Percentiles rank a stretch among this genome's conserved stretches.
Evolutionary conservation across 1,284 basidiomycete genomes (phyloP).

Genomic region (Trichosporon sp.): DNA sequence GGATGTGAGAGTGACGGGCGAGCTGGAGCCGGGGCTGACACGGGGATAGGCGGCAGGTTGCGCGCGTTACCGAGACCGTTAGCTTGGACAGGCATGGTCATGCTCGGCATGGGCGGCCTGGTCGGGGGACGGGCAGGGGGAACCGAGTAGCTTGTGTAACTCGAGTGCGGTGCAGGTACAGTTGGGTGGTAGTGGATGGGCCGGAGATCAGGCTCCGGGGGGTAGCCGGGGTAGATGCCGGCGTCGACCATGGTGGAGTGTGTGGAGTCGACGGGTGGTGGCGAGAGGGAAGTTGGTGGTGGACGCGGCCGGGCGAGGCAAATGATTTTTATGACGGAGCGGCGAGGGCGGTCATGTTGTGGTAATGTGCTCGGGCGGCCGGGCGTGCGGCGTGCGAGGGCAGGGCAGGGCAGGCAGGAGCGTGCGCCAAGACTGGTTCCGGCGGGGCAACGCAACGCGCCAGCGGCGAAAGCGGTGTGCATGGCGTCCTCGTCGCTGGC

Average conservation of each 20-base stretch:
- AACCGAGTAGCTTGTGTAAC: not conserved
- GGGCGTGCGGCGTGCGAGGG: too few species aligned
- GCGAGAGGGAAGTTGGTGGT: not conserved
- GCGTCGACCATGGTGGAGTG: not conserved
- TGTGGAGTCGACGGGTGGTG: not conserved
- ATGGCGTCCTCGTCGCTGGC: not conserved
- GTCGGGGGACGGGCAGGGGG: not conserved
- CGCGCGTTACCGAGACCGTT: not conserved
- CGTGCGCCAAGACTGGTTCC: not conserved
- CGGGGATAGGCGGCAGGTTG: not conserved
- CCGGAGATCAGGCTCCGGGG: not conserved
- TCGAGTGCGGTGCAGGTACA: not conserved
- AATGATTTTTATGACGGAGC: not conserved
- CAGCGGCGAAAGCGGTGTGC: not conserved
- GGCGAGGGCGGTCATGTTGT: not conserved
- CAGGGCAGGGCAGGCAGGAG: not conserved
- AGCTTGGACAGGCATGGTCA: not conserved
- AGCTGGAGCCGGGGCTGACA: not conserved
- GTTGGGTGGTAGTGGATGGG: not conserved
- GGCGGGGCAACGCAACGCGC: not conserved
- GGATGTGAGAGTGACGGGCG: not conserved
- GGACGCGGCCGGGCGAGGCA: not conserved
- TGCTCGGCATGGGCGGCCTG: not conserved
- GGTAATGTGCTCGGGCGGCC: too few species aligned
- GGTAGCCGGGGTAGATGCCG: not conserved